phyloP scores from a whole-genome alignment of 306 rosid genomes.

The Quercus agrifolia region DNA sequence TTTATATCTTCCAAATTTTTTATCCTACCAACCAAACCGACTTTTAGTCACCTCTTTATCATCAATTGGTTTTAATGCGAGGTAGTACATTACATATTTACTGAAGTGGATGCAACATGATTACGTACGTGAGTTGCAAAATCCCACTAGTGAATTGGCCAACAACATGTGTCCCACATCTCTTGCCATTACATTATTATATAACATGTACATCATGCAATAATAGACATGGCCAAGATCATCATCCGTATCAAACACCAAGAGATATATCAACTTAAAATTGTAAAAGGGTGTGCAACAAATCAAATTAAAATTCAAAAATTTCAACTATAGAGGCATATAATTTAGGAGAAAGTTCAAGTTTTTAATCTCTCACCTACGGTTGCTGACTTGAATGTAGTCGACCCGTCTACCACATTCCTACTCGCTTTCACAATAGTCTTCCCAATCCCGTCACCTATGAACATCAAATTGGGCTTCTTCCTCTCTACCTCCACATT shows the following conservation, averaged over 20 bases:
- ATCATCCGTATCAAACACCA: background rate
- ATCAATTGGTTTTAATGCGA: too few relatives aligned
- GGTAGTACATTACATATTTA: too few relatives aligned
- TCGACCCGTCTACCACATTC: conserved; percentile 81
- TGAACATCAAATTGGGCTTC: conserved; percentile 64
- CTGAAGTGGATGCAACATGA: too few relatives aligned
- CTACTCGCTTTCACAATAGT: conserved; percentile 73
- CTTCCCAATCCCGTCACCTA: conserved; percentile 86
- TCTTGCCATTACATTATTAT: background rate
- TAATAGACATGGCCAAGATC: background rate
- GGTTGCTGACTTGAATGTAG: conserved; percentile 87
- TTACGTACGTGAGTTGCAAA: too few relatives aligned
- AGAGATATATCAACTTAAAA: too few relatives aligned
- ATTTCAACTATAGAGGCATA: too few relatives aligned
- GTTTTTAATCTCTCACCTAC: conserved; percentile 58
- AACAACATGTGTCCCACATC: background rate
- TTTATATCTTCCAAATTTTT: too few relatives aligned
- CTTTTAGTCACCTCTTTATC: too few relatives aligned
- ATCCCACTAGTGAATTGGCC: background rate
- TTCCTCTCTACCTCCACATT: conserved; percentile 74
- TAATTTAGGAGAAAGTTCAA: background rate
- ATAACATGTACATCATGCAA: background rate
- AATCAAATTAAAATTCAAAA: too few relatives aligned
- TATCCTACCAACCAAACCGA: accelerated
- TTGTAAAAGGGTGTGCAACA: too few relatives aligned